These are phyloP conservation scores for Neonectria ditissima DNA, from an alignment of 2,329 filamentous ascomycete species.

Conservation along the genomic window DNA sequence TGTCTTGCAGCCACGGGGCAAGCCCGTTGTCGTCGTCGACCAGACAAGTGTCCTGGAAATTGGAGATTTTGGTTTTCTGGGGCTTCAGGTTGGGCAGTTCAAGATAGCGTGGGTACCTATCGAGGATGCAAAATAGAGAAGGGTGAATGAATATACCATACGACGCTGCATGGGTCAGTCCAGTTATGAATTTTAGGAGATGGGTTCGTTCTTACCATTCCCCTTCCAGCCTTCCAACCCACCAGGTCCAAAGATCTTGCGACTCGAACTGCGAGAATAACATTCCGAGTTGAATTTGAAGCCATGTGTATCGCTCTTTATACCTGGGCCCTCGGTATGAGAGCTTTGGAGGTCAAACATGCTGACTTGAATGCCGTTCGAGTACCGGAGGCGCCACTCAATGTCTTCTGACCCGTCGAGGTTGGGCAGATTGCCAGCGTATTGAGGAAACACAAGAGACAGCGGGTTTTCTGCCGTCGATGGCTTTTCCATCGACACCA, in stretches of 20 bases:
- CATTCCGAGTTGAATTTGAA: slow-evolving; percentile 37
- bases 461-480: slow-evolving; percentile 23
- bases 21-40: slow-evolving; percentile 21
- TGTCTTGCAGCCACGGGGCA: slow-evolving; percentile 39
- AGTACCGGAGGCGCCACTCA: slow-evolving; percentile 38
- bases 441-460: slow-evolving; percentile 40
- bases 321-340: slow-evolving; percentile 23
- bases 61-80: slow-evolving; percentile 35
- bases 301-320: slow-evolving; percentile 23
- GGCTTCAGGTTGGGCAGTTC: slow-evolving; percentile 35
- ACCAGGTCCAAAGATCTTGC: slow-evolving; percentile 30
- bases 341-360: slow-evolving; percentile 44
- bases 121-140: slow-evolving; percentile 40
- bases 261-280: slow-evolving; percentile 29
- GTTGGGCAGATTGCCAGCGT: slow-evolving; percentile 36
- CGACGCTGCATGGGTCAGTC: slow-evolving; percentile 11
- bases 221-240: slow-evolving; percentile 37
- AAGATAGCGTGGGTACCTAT: slow-evolving; percentile 37
- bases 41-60: slow-evolving; percentile 37
- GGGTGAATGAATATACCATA: slow-evolving; percentile 40
- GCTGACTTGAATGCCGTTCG: slow-evolving; percentile 36
- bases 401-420: slow-evolving; percentile 42
- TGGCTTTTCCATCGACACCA: slow-evolving; percentile 19
- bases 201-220: slow-evolving; percentile 13
- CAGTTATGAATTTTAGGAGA: rapidly evolving